Conservation (phyloP, 2,329 filamentous ascomycete species). For the Malbranchea zuffiana region DNA sequence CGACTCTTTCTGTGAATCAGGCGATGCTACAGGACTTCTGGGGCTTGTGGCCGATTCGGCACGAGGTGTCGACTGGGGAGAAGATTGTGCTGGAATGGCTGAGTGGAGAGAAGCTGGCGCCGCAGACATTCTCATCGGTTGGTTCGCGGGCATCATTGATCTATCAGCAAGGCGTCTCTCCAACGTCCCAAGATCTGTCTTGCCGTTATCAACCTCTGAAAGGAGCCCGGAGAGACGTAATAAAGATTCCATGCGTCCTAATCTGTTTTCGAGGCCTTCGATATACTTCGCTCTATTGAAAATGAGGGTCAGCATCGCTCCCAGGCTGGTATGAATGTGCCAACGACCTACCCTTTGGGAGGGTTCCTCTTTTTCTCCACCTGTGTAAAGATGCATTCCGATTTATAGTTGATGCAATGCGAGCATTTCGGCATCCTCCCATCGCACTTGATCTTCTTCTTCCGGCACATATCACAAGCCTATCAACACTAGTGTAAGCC, state of each 20-base stretch:
- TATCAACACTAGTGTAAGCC: constrained; percentile 27
- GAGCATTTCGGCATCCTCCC: constrained; percentile 90
- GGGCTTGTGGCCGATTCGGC: constrained; percentile 41
- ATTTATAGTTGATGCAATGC: constrained; percentile 96
- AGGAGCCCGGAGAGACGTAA: constrained; percentile 76
- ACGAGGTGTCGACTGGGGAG: constrained; percentile 37
- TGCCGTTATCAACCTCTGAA: constrained; percentile 71
- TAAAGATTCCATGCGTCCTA: constrained; percentile 92
- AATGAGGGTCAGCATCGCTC: constrained; percentile 4
- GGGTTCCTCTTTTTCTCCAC: constrained; percentile 98
- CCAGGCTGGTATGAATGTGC: too few species aligned
- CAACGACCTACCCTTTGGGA: constrained; percentile 68
- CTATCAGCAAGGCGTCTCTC: constrained; percentile 61
- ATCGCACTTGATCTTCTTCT: constrained; percentile 92
- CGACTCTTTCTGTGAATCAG: constrained; percentile 42
- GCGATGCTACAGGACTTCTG: constrained; percentile 39
- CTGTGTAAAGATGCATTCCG: constrained; percentile 91
- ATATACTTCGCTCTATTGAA: constrained; percentile 79
- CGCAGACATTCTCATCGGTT: constrained; percentile 11
- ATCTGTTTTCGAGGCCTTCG: constrained; percentile 84
- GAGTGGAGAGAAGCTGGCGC: constrained; percentile 8
- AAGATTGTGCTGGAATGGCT: constrained; percentile 14
- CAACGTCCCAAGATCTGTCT: constrained; percentile 75
- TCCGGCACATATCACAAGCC: constrained; percentile 94
- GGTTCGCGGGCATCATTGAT: constrained; percentile 17